Evolutionary conservation across 371 early-diverging fungal genomes (phyloP).

Genomic region (Blakeslea trispora): DNA sequence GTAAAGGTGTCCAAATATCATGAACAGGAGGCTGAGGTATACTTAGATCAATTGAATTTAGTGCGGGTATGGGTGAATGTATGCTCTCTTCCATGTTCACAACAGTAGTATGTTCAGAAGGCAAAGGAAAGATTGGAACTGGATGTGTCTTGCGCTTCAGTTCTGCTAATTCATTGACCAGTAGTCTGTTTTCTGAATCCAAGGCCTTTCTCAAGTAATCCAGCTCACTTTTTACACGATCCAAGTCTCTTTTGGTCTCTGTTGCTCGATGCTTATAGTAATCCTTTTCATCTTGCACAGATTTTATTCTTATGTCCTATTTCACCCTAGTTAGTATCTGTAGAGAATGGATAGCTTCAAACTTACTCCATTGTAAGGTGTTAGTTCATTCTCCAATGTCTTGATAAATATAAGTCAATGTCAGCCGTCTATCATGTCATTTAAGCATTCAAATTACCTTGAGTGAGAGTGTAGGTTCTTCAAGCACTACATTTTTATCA

Average conservation of each 20-base stretch:
- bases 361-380: slow-evolving; percentile 14
- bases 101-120: not conserved
- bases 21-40: slow-evolving; percentile 10
- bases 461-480: slow-evolving; percentile 10
- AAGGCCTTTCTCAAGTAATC: slow-evolving; percentile 33
- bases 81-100: not conserved
- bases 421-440: no score
- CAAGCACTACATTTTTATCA: slow-evolving; percentile 12
- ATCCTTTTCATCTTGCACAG: slow-evolving; percentile 47
- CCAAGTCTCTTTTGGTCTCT: slow-evolving; percentile 45
- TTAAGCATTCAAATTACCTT: slow-evolving; percentile 21
- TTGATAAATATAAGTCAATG: no score
- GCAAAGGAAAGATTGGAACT: not conserved
- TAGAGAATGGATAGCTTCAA: not conserved
- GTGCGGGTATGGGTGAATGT: not conserved
- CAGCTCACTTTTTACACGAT: slow-evolving; percentile 40
- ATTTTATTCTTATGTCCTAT: slow-evolving; percentile 31
- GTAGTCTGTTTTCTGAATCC: slow-evolving; percentile 32
- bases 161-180: slow-evolving; percentile 41
- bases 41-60: slow-evolving; percentile 25
- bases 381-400: slow-evolving; percentile 37
- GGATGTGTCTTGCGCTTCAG: slow-evolving; percentile 20
- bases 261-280: slow-evolving; percentile 45
- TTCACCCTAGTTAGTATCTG: no score
- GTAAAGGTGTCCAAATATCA: slow-evolving; percentile 43